phyloP scores from a whole-genome alignment of 495 filamentous ascomycete genomes.

The Glarea lozoyensis region DNA sequence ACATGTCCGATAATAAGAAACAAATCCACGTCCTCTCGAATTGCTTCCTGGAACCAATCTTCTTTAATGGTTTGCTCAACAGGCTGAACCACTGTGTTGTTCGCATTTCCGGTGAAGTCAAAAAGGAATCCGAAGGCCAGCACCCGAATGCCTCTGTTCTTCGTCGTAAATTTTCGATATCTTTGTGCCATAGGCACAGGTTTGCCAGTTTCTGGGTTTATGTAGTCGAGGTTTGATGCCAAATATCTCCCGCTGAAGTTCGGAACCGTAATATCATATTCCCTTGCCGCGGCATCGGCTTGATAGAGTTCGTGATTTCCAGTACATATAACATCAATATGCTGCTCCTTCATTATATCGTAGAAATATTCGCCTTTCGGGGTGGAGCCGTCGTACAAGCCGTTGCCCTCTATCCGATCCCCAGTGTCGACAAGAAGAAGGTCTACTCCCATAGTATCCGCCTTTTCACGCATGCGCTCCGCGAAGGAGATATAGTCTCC shows the following conservation, averaged over 20 bases:
- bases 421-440: constrained; percentile 88
- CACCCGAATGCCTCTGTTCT: constrained; percentile 75
- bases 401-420: constrained; percentile 91
- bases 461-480: constrained; percentile 65
- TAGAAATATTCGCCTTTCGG: constrained; percentile 84
- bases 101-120: constrained; percentile 79
- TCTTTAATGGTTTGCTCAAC: constrained; percentile 74
- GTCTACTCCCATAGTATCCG: constrained; percentile 70
- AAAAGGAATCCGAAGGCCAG: constrained; percentile 91
- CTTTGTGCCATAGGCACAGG: constrained; percentile 70
- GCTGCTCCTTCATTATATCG: constrained; percentile 73
- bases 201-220: constrained; percentile 57
- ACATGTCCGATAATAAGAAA: constrained; percentile 87
- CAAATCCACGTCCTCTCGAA: constrained; percentile 76
- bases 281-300: constrained; percentile 60
- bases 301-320: constrained; percentile 97
- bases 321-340: constrained; percentile 76
- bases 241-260: constrained; percentile 70
- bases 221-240: constrained; percentile 88
- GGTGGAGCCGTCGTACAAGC: constrained; percentile 83
- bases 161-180: constrained; percentile 81
- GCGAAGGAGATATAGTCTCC: constrained; percentile 96
- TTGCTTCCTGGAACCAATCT: constrained; percentile 82
- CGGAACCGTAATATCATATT: constrained; percentile 68
- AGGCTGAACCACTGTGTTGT: constrained; percentile 76